These are phyloP conservation scores for Epichloe brachyelytri DNA, from an alignment of 2,329 filamentous ascomycete genomes.

Conservation along the genomic window DNA sequence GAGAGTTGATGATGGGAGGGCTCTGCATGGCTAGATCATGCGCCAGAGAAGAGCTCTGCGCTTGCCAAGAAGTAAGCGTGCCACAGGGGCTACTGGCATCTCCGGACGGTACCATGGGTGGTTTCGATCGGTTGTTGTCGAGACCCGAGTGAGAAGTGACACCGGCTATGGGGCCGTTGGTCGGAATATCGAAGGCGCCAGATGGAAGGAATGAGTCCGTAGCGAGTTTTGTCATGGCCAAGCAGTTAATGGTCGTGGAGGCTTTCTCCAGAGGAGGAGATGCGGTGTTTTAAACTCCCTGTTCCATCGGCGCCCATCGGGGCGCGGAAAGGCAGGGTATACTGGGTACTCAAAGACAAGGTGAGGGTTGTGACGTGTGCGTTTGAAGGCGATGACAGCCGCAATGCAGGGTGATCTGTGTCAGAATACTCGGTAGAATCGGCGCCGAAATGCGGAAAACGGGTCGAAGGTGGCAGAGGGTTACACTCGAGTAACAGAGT, in stretches of 20 bases:
- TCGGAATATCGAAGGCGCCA: constrained; percentile 19
- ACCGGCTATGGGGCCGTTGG: constrained; percentile 12
- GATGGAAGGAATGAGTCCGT: constrained; percentile 31
- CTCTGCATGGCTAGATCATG: background rate
- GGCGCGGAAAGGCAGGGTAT: background rate
- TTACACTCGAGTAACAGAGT: background rate
- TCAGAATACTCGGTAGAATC: background rate
- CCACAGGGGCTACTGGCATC: background rate
- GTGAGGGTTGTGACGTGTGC: background rate
- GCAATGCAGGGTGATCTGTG: background rate
- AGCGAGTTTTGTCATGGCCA: constrained; percentile 26
- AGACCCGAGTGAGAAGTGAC: constrained; percentile 3
- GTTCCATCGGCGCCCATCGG: background rate
- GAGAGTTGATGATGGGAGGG: background rate
- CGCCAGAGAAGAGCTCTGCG: background rate
- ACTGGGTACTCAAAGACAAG: background rate
- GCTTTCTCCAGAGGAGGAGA: background rate
- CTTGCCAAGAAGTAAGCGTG: background rate
- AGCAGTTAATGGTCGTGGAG: background rate
- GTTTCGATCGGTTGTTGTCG: background rate
- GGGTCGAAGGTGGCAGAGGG: background rate
- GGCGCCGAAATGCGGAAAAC: constrained; percentile 1
- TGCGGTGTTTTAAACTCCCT: background rate
- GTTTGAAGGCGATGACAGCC: background rate
- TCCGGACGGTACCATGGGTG: background rate